Evolutionary conservation across 2,329 filamentous ascomycete species (phyloP), one percentile per base, ranked within the genome.

Genomic region (Neonectria sp.): DNA sequence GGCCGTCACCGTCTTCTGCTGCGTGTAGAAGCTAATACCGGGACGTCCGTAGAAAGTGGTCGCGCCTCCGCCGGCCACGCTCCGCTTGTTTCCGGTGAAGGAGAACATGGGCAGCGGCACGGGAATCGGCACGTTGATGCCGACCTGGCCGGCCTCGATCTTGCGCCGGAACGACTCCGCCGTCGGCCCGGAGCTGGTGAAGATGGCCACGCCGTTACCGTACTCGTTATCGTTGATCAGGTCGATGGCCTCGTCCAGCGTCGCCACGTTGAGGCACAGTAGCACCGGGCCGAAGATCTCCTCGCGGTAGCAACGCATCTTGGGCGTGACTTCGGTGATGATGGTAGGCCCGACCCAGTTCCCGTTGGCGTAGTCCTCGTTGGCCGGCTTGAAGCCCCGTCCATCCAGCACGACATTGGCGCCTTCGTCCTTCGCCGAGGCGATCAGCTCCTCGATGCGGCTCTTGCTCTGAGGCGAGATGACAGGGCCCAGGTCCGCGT

Each of bases 31-130:
- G 68, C 89, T 84, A 70, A 93, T 76, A 17, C 91, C 91, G 4
- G 89, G 88, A 82, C 92, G 92, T 72, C 91, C 91, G 79, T 93
- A 93, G 79, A 93, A 93, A 21, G 91, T 92, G 79, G 86, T 91
- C 25, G 88, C 87, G 56, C 91, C 91, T 31, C 90, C 90, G 56
- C 91, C 91, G 1, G 91, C 90, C 58, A 93, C 85, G 74, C 86
- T 89, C 83, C 89, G 90, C 86, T 93, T 89, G 80, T 80, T 81
- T 4, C 74, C 72, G 7, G 73, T 75, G 67, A 76, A 76, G 46
- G 67, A 71, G 66, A 75, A 76, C 72, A 76, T 75, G 53, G 73
- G 72, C 65, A 75, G 59, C 7, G 74, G 72, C 6, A 76, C 73
- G 17, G 72, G 73, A 29, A 76, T 76, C 11, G 74, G 72, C 8